These are phyloP conservation scores for Leccinum truebloodii DNA, from an alignment of 768 basidiomycete species.

Conservation along the genomic window DNA sequence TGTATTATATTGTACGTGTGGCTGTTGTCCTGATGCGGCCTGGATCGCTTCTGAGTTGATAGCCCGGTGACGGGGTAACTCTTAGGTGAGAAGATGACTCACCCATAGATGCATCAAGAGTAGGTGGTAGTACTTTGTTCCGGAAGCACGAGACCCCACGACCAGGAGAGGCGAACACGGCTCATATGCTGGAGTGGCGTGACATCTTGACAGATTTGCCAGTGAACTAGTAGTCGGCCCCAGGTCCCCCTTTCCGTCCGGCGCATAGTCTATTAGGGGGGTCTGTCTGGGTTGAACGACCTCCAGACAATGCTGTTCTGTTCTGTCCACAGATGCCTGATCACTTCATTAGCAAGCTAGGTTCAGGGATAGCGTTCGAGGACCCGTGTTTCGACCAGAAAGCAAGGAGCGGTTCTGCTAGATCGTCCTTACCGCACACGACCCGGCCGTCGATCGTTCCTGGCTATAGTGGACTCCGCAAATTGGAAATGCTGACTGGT, in stretches of 20 bases:
- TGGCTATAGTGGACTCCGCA: conserved; percentile 43
- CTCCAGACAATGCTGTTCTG: conserved; percentile 15
- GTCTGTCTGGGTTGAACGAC: conserved; percentile 11
- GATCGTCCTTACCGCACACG: conserved; percentile 45
- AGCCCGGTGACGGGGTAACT: neutral
- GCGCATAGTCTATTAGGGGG: conserved; percentile 6
- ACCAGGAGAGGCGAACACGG: conserved; percentile 16
- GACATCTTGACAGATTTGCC: conserved; percentile 17
- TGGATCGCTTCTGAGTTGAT: neutral
- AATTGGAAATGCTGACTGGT: neutral
- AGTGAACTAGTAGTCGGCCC: neutral
- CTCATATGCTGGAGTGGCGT: conserved; percentile 4
- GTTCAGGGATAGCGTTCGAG: neutral
- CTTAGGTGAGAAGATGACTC: neutral
- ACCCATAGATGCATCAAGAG: neutral
- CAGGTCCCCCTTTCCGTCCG: conserved; percentile 18
- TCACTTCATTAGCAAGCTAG: neutral
- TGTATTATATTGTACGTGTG: neutral
- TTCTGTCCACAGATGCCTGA: neutral
- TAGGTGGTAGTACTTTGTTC: neutral
- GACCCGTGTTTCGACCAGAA: conserved; percentile 33
- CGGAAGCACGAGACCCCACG: conserved; percentile 1
- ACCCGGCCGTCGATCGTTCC: conserved; percentile 56
- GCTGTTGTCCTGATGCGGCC: neutral
- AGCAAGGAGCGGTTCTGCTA: conserved; percentile 41